Base-by-base conservation (phyloP, 1,139 yeast genomes). In the Taiozyma sp. region DNA sequence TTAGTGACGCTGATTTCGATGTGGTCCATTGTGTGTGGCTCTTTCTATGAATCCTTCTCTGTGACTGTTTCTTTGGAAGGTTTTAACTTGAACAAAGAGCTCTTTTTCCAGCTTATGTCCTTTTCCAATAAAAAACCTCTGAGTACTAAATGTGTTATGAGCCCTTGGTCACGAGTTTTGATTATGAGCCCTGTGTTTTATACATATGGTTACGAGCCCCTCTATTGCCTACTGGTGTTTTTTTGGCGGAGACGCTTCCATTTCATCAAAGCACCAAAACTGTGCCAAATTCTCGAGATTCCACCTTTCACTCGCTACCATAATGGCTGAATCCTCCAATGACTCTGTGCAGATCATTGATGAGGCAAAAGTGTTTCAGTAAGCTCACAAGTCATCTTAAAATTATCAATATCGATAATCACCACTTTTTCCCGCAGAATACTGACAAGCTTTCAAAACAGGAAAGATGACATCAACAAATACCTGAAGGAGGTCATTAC, bases 301-400 rank as follows among this genome's bases (percentile, higher is more conserved):
- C 14, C 35, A n/a, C 10, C 19, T 14, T n/a, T 37, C 11, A 37
- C 24, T 37, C 5, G 14, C 41, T 10, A 19, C 8, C 9, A 16
- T 10, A 19, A 37, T 37, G 24, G 24, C 24, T 37, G 41, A 37
- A 6, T 32, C 35, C 6, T 19, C 30, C 9, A 56, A 48, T 37
- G 55, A 59, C 6, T 69, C 88, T 4, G 74, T 88, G 37, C 97
- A 91, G 67, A 77, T 91, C 47, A 87, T 91, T 57, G 82, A 88
- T 63, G 97, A 89, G 65, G 68, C 77, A 54, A 90, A 91, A 66
- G 66, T 70, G 42, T 88, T 88, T 76, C 83, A 58, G 62, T 60
- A 45, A 35, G 63, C 59, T 4, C 22, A n/a, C 14, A 6, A n/a
- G 8, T 14, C 2, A 13, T 14, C 6, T 10, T 19, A 19, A 30